Percentiles rank a stretch among this genome's conserved stretches.
Conservation (phyloP, 2,329 filamentous ascomycete genomes). For the Ascosphaera pollenicola region DNA sequence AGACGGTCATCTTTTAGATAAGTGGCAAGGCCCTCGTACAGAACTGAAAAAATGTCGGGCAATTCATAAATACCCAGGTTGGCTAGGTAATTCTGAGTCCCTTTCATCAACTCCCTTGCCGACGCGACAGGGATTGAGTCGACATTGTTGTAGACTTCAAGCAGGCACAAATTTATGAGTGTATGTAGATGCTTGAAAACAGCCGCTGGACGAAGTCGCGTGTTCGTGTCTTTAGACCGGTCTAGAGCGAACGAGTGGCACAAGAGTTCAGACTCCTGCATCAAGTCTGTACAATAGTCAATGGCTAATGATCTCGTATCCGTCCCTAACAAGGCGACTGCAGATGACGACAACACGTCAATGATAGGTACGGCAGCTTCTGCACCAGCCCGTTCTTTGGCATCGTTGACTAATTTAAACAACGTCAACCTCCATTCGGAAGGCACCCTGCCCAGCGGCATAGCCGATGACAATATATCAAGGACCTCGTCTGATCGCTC, state of each 20-base stretch:
- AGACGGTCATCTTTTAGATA: not conserved
- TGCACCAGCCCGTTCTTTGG: not conserved
- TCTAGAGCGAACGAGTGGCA: not conserved
- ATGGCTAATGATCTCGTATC: not conserved
- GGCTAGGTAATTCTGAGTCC: not conserved
- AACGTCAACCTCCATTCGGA: not conserved
- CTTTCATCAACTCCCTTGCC: not conserved
- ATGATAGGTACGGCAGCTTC: not conserved
- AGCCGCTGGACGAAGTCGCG: not conserved
- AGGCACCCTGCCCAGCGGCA: not conserved
- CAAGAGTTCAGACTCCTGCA: not conserved
- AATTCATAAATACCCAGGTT: not conserved
- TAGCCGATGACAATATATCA: not conserved
- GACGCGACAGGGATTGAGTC: not conserved
- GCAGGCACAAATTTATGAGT: not conserved
- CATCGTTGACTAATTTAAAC: not conserved
- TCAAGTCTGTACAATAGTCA: not conserved
- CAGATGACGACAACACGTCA: not conserved
- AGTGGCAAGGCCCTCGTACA: not conserved
- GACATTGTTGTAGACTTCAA: not conserved
- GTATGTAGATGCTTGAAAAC: not conserved
- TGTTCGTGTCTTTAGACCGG: not conserved
- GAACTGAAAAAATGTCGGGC: not conserved
- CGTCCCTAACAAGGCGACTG: not conserved
- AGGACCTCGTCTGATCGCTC: not conserved